phyloP scores from a whole-genome alignment of 2,329 filamentous ascomycete species.

The Endocalyx cinctus region DNA sequence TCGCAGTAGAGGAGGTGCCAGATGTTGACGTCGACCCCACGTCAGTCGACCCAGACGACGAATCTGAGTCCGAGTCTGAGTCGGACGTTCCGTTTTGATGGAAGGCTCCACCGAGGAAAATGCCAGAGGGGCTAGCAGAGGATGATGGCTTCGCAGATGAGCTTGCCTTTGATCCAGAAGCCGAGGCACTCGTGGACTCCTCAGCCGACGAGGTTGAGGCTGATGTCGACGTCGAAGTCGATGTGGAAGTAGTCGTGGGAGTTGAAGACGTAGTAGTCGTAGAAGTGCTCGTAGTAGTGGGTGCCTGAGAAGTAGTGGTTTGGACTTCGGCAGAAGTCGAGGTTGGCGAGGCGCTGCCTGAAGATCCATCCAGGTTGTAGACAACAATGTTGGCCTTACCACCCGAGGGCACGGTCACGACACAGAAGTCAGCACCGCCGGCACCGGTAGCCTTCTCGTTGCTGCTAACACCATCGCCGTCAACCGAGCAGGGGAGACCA shows the following conservation, averaged over 20 bases:
- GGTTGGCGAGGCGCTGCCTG: slow-evolving; percentile 21
- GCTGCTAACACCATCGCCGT: slow-evolving; percentile 59
- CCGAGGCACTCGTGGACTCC: slow-evolving; percentile 12
- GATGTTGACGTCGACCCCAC: slow-evolving; percentile 23
- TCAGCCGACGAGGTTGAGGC: slow-evolving; percentile 21
- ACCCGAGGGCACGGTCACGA: slow-evolving; percentile 68
- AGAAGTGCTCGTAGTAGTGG: slow-evolving; percentile 13
- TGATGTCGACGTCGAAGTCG: slow-evolving; percentile 17
- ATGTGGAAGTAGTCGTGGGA: slow-evolving; percentile 17
- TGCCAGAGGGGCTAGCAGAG: slow-evolving; percentile 6
- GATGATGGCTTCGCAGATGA: too few relatives aligned
- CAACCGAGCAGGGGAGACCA: slow-evolving; percentile 70
- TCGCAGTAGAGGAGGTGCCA: slow-evolving; percentile 19
- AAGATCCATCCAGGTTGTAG: slow-evolving; percentile 42
- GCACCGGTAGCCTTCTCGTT: slow-evolving; percentile 53
- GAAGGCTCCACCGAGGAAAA: slow-evolving; percentile 45
- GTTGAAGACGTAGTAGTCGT: slow-evolving; percentile 16
- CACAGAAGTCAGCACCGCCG: slow-evolving; percentile 67
- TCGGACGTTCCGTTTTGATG: too few relatives aligned
- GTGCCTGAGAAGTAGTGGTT: slow-evolving; percentile 27
- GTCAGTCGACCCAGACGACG: slow-evolving; percentile 7
- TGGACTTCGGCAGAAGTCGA: slow-evolving; percentile 20
- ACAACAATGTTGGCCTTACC: slow-evolving; percentile 64
- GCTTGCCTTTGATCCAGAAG: slow-evolving; percentile 7
- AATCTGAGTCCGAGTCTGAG: slow-evolving; percentile 25